A percentile compares a stretch with the other conserved stretches of the same genome.
phyloP scores from a whole-genome alignment of 2,329 filamentous ascomycete species.

The Penicillium sp. region DNA sequence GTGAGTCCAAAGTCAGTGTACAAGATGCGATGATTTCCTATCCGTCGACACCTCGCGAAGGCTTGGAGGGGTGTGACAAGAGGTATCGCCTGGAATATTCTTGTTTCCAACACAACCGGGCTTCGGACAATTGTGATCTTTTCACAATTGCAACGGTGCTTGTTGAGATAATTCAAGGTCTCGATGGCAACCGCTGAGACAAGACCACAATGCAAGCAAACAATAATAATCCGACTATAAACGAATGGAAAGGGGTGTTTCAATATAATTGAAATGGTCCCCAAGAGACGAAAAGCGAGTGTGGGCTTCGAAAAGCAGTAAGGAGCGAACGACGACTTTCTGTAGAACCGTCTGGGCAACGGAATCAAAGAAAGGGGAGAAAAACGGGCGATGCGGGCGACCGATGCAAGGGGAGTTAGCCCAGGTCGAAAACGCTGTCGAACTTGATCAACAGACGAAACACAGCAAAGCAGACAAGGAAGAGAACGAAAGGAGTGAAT shows the following conservation, averaged over 20 bases:
- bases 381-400: constrained; percentile 12
- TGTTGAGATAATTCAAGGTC: constrained; percentile 11
- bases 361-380: constrained; percentile 18
- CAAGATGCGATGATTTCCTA: constrained; percentile 16
- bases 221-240: constrained; percentile 10
- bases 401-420: constrained; percentile 25
- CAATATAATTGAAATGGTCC: constrained; percentile 19
- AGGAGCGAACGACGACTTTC: constrained; percentile 21
- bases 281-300: constrained; percentile 16
- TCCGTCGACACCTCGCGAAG: constrained; percentile 19
- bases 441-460: constrained; percentile 11
- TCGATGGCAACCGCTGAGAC: constrained; percentile 24
- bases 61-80: neutral
- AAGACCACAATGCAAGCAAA: constrained; percentile 9
- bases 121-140: neutral
- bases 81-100: neutral
- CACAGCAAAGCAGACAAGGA: constrained; percentile 17
- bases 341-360: constrained; percentile 15
- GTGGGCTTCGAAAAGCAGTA: constrained; percentile 21
- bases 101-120: constrained; percentile 2
- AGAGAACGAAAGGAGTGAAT: constrained; percentile 27
- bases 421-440: constrained; percentile 23
- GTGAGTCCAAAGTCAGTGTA: constrained; percentile 13
- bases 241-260: constrained; percentile 23
- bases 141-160: constrained; percentile 2